A percentile compares a stretch with the other conserved stretches of the same genome.
phyloP scores from a whole-genome alignment of 2,329 filamentous ascomycete genomes.

The Aspergillus texensis region DNA sequence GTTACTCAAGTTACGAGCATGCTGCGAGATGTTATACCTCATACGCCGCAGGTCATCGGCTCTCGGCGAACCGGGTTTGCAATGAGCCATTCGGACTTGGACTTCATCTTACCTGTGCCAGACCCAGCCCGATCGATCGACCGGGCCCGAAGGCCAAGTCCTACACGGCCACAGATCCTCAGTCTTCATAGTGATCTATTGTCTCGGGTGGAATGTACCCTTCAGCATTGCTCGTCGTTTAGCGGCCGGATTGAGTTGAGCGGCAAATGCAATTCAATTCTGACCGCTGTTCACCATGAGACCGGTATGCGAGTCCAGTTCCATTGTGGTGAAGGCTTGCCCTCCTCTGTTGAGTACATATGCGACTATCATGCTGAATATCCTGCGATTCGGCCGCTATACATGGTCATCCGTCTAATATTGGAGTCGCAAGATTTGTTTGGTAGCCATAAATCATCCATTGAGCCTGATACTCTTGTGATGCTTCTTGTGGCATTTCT shows the following conservation, averaged over 20 bases:
- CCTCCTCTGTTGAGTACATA: slow-evolving; percentile 47
- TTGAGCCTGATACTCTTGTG: slow-evolving; percentile 58
- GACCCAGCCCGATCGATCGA: slow-evolving; percentile 27
- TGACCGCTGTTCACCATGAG: slow-evolving; percentile 44
- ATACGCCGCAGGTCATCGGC: slow-evolving; percentile 52
- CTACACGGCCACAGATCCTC: slow-evolving; percentile 34
- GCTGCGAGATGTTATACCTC: slow-evolving; percentile 30
- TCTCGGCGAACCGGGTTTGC: slow-evolving; percentile 57
- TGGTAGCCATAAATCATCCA: slow-evolving; percentile 51
- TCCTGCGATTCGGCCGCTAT: slow-evolving; percentile 54
- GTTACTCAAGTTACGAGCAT: slow-evolving; percentile 30
- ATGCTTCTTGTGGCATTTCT: slow-evolving; percentile 61
- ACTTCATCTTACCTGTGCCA: slow-evolving; percentile 47
- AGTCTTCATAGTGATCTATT: slow-evolving; percentile 28
- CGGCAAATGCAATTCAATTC: slow-evolving; percentile 28
- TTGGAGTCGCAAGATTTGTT: slow-evolving; percentile 55
- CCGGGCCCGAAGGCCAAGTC: slow-evolving; percentile 35
- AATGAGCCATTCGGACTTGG: slow-evolving; percentile 57
- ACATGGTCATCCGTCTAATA: slow-evolving; percentile 52
- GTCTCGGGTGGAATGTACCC: slow-evolving; percentile 21
- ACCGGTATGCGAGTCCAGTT: slow-evolving; percentile 58
- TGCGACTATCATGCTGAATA: slow-evolving; percentile 52
- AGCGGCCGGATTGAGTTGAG: slow-evolving; percentile 19
- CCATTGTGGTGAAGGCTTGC: slow-evolving; percentile 46
- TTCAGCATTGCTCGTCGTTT: slow-evolving; percentile 28